These are phyloP conservation scores for Lepiota subincarnata DNA, from an alignment of 768 basidiomycete species.

Conservation along the genomic window DNA sequence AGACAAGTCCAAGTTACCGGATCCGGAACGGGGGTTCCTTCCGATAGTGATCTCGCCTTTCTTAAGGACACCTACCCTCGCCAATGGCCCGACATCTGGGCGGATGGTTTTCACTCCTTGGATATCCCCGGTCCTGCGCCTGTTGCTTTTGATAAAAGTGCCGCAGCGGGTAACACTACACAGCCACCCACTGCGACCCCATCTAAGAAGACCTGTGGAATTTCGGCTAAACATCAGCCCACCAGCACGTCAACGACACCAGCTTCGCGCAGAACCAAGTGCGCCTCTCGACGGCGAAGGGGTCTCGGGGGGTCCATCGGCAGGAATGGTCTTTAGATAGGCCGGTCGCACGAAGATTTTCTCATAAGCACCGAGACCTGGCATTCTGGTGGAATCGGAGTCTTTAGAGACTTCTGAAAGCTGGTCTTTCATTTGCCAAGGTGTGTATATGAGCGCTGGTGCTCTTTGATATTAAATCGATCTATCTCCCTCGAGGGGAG, in stretches of 20 bases:
- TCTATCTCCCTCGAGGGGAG: conserved; percentile 2
- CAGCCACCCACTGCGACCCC: neutral
- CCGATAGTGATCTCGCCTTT: conserved; percentile 27
- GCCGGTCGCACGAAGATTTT: neutral
- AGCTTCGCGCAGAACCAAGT: conserved; percentile 5
- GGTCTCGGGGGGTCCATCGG: conserved; percentile 16
- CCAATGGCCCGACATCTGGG: conserved; percentile 32
- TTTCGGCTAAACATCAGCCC: conserved; percentile 4
- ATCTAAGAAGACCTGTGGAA: conserved; percentile 6
- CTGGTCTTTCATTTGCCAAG: conserved; percentile 7
- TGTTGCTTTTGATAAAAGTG: conserved; percentile 25
- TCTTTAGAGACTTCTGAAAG: conserved; percentile 5
- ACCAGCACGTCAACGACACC: conserved; percentile 3
- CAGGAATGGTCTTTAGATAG: neutral
- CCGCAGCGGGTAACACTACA: conserved; percentile 13
- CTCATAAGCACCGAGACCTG: conserved; percentile 1
- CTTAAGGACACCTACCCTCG: conserved; percentile 31
- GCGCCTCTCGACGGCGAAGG: conserved; percentile 17
- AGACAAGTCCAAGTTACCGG: conserved; percentile 36
- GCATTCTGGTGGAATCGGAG: conserved; percentile 7
- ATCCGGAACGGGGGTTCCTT: conserved; percentile 31
- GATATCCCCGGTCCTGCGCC: conserved; percentile 33
- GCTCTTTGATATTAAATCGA: conserved; percentile 1
- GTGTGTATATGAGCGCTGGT: conserved; percentile 5
- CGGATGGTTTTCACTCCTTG: conserved; percentile 26